Evolutionary conservation across 352 stramenopile genomes (phyloP).

Genomic region (Pythium oligandrum): DNA sequence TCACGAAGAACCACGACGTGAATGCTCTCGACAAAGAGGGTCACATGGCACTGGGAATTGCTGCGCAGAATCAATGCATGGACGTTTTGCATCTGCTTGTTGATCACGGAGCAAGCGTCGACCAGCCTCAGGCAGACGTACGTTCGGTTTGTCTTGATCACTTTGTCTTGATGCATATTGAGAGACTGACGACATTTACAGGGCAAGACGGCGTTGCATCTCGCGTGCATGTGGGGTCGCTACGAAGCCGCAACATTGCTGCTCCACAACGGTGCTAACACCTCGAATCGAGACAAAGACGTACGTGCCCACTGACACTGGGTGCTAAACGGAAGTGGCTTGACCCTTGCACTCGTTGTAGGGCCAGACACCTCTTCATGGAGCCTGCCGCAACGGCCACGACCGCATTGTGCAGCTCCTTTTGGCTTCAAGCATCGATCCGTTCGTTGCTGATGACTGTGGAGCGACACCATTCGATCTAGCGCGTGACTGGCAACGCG

Average conservation of each 20-base stretch:
- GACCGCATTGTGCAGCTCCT: conserved; percentile 36
- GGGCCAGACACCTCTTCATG: conserved; percentile 49
- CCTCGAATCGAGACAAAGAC: conserved; percentile 30
- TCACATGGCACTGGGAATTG: conserved; percentile 37
- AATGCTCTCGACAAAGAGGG: conserved; percentile 47
- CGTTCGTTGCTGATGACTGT: conserved; percentile 46
- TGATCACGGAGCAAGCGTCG: conserved; percentile 29
- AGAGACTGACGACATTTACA: conserved; percentile 6
- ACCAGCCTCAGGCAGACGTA: conserved; percentile 39
- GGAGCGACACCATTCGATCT: conserved; percentile 46
- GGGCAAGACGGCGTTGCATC: conserved; percentile 48
- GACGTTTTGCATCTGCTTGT: conserved; percentile 52
- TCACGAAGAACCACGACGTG: conserved; percentile 37
- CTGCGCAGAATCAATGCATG: conserved; percentile 57
- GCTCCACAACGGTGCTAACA: conserved; percentile 23
- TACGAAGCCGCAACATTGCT: conserved; percentile 37
- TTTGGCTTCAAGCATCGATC: conserved; percentile 25
- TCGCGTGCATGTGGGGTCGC: conserved; percentile 51
- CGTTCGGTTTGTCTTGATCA: background rate
- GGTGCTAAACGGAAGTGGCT: background rate
- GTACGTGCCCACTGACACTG: conserved; percentile 12
- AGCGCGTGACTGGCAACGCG: conserved; percentile 49
- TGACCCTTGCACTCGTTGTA: conserved; percentile 6
- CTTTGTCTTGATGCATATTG: background rate
- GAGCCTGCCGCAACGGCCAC: conserved; percentile 54